A percentile compares a stretch with the other conserved stretches of the same genome.
phyloP scores from a whole-genome alignment of 176 grass and related monocot species.

The Cenchrus fungigraminus region DNA sequence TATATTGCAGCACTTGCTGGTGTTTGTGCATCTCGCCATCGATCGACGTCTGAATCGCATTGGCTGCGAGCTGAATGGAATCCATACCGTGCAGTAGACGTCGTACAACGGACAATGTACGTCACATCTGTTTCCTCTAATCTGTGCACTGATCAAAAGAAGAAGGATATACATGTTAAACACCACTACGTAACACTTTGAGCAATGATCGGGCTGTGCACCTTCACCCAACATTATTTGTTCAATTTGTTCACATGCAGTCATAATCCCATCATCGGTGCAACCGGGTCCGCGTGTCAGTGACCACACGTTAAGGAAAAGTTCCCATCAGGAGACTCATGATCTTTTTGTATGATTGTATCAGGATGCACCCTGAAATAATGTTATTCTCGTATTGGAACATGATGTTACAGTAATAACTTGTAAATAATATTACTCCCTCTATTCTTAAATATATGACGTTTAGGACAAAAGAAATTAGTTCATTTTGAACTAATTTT shows the following conservation, averaged over 20 bases:
- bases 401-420: background rate
- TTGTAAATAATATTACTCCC: background rate
- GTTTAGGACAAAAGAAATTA: no score
- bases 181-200: background rate
- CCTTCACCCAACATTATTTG: background rate
- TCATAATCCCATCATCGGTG: background rate
- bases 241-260: background rate
- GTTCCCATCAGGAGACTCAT: no score
- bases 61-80: background rate
- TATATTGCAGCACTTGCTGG: constrained; percentile 2
- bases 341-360: no score
- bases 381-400: background rate
- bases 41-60: background rate
- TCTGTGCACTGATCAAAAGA: background rate
- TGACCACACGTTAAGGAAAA: no score
- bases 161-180: background rate
- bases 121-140: background rate
- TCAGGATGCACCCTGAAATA: background rate
- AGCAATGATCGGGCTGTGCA: background rate
- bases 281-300: no score
- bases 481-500: no score
- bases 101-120: background rate
- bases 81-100: background rate
- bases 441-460: no score
- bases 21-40: constrained; percentile 12